Evolutionary conservation across 495 filamentous ascomycete genomes (phyloP).

Genomic region (Immersiella caudata): DNA sequence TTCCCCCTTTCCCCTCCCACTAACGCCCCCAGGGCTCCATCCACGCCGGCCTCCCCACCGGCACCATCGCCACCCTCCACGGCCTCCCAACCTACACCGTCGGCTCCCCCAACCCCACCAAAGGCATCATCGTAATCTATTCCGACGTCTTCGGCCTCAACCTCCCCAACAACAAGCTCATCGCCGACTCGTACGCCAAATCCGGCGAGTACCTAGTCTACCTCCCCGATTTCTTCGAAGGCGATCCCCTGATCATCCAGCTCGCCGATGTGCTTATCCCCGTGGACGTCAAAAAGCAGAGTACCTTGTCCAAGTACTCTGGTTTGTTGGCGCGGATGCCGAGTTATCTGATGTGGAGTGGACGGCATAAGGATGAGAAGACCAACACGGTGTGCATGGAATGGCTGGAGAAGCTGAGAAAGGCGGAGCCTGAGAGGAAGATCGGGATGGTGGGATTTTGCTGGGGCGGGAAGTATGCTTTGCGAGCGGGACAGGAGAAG

Average conservation of each 20-base stretch:
- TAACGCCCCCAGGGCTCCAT: slow-evolving; percentile 37
- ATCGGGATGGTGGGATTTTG: slow-evolving; percentile 50
- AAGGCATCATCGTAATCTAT: slow-evolving; percentile 44
- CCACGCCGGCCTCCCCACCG: slow-evolving; percentile 42
- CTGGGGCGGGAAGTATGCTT: slow-evolving; percentile 48
- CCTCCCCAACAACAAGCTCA: slow-evolving; percentile 47
- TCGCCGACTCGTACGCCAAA: slow-evolving; percentile 49
- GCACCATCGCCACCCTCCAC: slow-evolving; percentile 42
- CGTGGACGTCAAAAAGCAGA: slow-evolving; percentile 45
- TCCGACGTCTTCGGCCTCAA: slow-evolving; percentile 47
- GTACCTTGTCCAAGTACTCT: slow-evolving; percentile 40
- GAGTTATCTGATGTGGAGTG: slow-evolving; percentile 41
- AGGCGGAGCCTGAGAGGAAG: slow-evolving; percentile 39
- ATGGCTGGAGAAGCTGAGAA: slow-evolving; percentile 32
- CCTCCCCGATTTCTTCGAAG: slow-evolving; percentile 48
- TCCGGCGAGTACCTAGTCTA: slow-evolving; percentile 47
- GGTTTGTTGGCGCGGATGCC: slow-evolving; percentile 37
- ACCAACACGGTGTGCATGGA: slow-evolving; percentile 41
- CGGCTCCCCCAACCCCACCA: slow-evolving; percentile 42
- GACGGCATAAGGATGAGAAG: slow-evolving; percentile 38
- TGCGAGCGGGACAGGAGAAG: slow-evolving; percentile 34
- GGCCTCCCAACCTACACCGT: slow-evolving; percentile 47
- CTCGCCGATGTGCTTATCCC: slow-evolving; percentile 45
- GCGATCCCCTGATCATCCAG: slow-evolving; percentile 43
- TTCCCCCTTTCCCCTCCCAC: neutral